phyloP scores from a whole-genome alignment of 2,329 filamentous ascomycete genomes.

The Chrysosphaeria jannelii region DNA sequence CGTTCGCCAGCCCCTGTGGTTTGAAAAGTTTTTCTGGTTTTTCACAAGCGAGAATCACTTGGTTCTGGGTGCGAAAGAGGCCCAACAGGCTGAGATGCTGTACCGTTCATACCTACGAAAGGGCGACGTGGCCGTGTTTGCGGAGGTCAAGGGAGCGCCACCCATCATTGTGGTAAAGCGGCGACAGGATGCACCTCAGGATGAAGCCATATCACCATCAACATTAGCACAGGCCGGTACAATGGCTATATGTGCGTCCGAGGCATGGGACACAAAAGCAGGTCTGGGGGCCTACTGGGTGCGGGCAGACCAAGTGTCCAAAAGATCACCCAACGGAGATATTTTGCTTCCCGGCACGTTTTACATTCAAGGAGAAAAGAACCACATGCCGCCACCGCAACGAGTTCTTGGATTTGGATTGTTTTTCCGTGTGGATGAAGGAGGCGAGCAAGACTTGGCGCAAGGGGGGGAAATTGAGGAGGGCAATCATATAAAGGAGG shows the following conservation, averaged over 20 bases:
- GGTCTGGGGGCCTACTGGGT: constrained; percentile 96
- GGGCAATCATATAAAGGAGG: constrained; percentile 6
- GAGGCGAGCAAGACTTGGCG: constrained; percentile 3
- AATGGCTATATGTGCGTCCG: constrained; percentile 57
- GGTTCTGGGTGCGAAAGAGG: constrained; percentile 66
- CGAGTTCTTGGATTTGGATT: constrained; percentile 67
- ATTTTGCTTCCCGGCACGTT: constrained; percentile 56
- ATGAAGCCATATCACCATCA: constrained; percentile 70
- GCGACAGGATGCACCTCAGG: constrained; percentile 32
- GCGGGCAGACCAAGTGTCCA: constrained; percentile 64
- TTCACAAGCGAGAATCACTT: constrained; percentile 87
- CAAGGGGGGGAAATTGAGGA: constrained; percentile 6
- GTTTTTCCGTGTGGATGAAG: constrained; percentile 61
- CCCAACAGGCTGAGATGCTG: constrained; percentile 71
- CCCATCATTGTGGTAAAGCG: constrained; percentile 69
- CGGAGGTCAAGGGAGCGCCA: constrained; percentile 58
- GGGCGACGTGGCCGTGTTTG: constrained; percentile 77
- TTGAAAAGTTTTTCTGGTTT: constrained; percentile 92
- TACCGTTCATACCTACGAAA: constrained; percentile 65
- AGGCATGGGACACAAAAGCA: constrained; percentile 87
- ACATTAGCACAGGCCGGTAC: constrained; percentile 76
- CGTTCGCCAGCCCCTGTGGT: constrained; percentile 68
- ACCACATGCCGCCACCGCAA: constrained; percentile 65
- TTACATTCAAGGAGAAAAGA: constrained; percentile 61
- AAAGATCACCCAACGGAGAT: constrained; percentile 51